A percentile compares a stretch with the other conserved stretches of the same genome.
Evolutionary conservation across 2,329 filamentous ascomycete genomes (phyloP).

Genomic region (Diaporthe vaccinii): DNA sequence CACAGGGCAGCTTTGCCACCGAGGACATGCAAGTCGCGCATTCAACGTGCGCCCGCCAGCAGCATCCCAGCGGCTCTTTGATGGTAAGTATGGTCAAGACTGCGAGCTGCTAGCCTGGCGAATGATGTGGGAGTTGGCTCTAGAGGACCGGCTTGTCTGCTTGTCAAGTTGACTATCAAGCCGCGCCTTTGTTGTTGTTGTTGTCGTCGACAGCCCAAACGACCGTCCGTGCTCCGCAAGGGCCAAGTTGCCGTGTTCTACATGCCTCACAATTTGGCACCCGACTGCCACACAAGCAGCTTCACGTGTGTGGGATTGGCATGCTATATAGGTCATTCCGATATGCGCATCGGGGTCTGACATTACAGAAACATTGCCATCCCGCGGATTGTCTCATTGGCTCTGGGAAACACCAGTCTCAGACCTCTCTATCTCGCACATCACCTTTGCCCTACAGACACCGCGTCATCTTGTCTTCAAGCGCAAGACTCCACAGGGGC

Average conservation of each 20-base stretch:
- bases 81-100: neutral
- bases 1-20: slow-evolving; percentile 28
- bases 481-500: slow-evolving; percentile 29
- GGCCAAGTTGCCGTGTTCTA: slow-evolving; percentile 21
- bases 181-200: slow-evolving; percentile 27
- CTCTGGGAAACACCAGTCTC: slow-evolving; percentile 25
- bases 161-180: neutral
- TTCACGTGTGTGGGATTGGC: slow-evolving; percentile 20
- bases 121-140: neutral
- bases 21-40: slow-evolving; percentile 11
- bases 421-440: slow-evolving; percentile 30
- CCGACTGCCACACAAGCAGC: slow-evolving; percentile 24
- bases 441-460: slow-evolving; percentile 31
- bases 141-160: neutral
- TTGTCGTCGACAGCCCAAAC: slow-evolving; percentile 6
- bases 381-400: slow-evolving; percentile 29
- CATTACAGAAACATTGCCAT: slow-evolving; percentile 30
- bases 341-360: slow-evolving; percentile 36
- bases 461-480: slow-evolving; percentile 31
- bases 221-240: slow-evolving; percentile 4
- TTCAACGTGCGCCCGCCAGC: slow-evolving; percentile 22
- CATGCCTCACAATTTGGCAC: slow-evolving; percentile 6
- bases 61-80: slow-evolving; percentile 19
- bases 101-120: neutral
- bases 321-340: slow-evolving; percentile 21